A percentile compares a stretch with the other conserved stretches of the same genome.
These are phyloP conservation scores for Pythium phragmitis DNA, from an alignment of 352 stramenopile species.

Conservation along the genomic window DNA sequence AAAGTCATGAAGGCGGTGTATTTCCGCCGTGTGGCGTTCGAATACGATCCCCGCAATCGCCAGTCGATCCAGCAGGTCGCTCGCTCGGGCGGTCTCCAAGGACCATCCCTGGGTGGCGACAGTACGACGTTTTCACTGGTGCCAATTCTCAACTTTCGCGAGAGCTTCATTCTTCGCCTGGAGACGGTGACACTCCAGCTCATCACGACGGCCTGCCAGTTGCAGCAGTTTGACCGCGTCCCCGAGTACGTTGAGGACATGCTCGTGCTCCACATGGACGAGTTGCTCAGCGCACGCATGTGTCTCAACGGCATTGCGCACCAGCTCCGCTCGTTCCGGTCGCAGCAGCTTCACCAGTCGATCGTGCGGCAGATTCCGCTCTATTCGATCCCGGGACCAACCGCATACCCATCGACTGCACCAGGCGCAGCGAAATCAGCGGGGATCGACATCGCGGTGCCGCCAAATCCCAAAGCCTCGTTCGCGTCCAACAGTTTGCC, in stretches of 20 bases:
- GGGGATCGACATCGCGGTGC: constrained; percentile 4
- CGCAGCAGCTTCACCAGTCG: constrained; percentile 40
- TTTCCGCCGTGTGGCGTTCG: constrained; percentile 72
- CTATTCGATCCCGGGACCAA: constrained; percentile 27
- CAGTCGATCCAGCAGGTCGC: constrained; percentile 24
- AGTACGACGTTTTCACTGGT: constrained; percentile 62
- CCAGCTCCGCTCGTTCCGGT: constrained; percentile 68
- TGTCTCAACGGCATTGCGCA: constrained; percentile 74
- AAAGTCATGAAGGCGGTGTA: constrained; percentile 76
- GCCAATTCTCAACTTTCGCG: constrained; percentile 82
- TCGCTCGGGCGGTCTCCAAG: constrained; percentile 22
- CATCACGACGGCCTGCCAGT: constrained; percentile 68
- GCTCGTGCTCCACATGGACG: constrained; percentile 62
- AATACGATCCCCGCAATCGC: constrained; percentile 35
- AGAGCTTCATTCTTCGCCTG: constrained; percentile 67
- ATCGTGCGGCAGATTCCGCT: constrained; percentile 28
- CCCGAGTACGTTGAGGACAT: constrained; percentile 75
- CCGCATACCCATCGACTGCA: constrained; percentile 24
- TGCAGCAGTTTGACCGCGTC: constrained; percentile 77
- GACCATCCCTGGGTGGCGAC: constrained; percentile 11
- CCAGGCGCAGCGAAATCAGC: constrained; percentile 8
- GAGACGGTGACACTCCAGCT: constrained; percentile 68
- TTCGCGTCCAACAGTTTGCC: constrained; percentile 35
- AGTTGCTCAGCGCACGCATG: constrained; percentile 71
- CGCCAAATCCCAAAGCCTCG: constrained; percentile 9